Evolutionary conservation across 78 protist species (phyloP), one percentile per base, ranked within the genome.

Genomic region (Abeoforma whisleri): DNA sequence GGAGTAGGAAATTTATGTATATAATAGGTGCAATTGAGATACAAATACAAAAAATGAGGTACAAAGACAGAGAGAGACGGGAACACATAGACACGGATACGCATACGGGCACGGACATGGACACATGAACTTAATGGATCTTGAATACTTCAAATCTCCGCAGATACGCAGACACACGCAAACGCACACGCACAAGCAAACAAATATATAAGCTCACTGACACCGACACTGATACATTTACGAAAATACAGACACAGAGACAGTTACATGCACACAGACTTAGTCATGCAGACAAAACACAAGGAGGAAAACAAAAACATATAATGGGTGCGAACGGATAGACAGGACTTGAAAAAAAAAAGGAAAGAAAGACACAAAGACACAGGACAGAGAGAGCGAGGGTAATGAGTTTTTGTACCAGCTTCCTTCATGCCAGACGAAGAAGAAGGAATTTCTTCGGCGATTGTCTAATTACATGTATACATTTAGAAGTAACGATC

Each of bases 121-220:
- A 25, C 70, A 25, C 25, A 25, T 62, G 70, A n/a, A 25, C 70
- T 25, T 62, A n/a, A n/a, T n/a, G n/a, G 70, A 62, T 25, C 70
- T 62, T 25, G 70, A 62, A 25, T 25, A 62, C 35, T n/a, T 25
- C 70, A 62, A 62, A 25, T n/a, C 35, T 62, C 70, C 25, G 70
- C 70, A 62, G 70, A 25, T 62, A 25, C 70, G 70, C 70, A 62
- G 70, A 62, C 70, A 62, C 70, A 62, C 70, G 35, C 70, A n/a
- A 25, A 62, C 70, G 70, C 35, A 62, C 25, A 62, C 70, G 70
- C 35, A 25, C 70, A 62, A 62, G 70, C n/a, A n/a, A n/a, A n/a
- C n/a, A n/a, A n/a, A n/a, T n/a, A n/a, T n/a, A n/a, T n/a, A n/a
- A n/a, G n/a, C n/a, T n/a, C n/a, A n/a, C n/a, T n/a, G n/a, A n/a